phyloP scores from a whole-genome alignment of 2,329 filamentous ascomycete species.

The Lasiodiplodia citricola region DNA sequence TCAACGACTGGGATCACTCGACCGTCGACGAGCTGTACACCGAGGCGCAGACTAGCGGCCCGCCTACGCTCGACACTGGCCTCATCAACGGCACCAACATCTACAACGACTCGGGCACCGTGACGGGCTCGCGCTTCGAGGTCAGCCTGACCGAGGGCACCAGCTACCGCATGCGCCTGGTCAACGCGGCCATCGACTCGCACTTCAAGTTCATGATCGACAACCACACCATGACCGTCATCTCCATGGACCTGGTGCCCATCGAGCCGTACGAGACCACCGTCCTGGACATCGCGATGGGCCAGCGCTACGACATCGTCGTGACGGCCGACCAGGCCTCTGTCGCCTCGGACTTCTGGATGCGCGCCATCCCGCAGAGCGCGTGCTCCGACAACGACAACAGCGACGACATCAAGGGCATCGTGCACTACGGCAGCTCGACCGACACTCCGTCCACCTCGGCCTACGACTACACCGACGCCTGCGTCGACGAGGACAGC shows the following conservation, averaged over 20 bases:
- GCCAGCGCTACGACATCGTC: slow-evolving; percentile 48
- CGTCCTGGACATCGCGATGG: slow-evolving; percentile 40
- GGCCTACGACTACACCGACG: slow-evolving; percentile 23
- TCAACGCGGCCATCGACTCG: slow-evolving; percentile 56
- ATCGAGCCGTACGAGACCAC: slow-evolving; percentile 43
- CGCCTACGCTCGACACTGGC: slow-evolving; percentile 50
- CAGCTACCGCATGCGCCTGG: slow-evolving; percentile 62
- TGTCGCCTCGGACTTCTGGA: slow-evolving; percentile 28
- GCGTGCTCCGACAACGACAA: slow-evolving; percentile 26
- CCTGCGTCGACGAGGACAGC: slow-evolving; percentile 25
- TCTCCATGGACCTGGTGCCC: slow-evolving; percentile 51
- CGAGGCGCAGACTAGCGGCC: slow-evolving; percentile 13
- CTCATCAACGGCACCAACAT: slow-evolving; percentile 55
- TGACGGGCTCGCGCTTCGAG: slow-evolving; percentile 33
- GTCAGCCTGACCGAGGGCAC: slow-evolving; percentile 51
- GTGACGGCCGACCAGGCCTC: slow-evolving; percentile 41
- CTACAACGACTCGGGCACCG: slow-evolving; percentile 25
- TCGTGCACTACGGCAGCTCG: slow-evolving; percentile 22
- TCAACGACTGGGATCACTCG: slow-evolving; percentile 46
- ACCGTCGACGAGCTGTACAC: slow-evolving; percentile 25
- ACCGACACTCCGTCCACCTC: slow-evolving; percentile 6
- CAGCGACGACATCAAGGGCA: slow-evolving; percentile 26
- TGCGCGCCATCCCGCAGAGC: slow-evolving; percentile 23
- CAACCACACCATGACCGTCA: slow-evolving; percentile 51
- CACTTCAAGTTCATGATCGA: slow-evolving; percentile 42